Percentiles rank a stretch among this genome's conserved stretches.
phyloP scores from a whole-genome alignment of 345 rosid species.

The Pseudoturritis turrita region DNA sequence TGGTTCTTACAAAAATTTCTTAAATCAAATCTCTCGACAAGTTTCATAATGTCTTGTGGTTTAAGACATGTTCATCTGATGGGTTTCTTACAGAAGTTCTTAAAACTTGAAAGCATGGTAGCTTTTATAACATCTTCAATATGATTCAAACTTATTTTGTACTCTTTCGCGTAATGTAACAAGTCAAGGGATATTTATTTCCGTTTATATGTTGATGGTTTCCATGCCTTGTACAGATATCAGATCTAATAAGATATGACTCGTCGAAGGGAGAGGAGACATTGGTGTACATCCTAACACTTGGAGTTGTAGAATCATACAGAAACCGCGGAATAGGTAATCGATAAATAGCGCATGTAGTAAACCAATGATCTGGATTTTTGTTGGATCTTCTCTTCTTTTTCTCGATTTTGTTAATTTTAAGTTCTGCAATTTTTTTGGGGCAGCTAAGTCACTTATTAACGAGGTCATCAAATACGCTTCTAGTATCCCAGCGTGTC shows the following conservation, averaged over 20 bases:
- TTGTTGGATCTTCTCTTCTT: not conserved
- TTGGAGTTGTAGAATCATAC: slow-evolving; percentile 80
- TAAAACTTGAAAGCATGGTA: not conserved
- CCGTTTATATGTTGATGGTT: not conserved
- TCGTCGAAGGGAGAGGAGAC: slow-evolving; percentile 69
- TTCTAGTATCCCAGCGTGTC: slow-evolving; percentile 53
- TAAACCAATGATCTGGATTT: not conserved
- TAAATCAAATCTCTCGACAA: not conserved
- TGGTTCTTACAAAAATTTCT: not conserved
- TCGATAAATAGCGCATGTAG: not conserved
- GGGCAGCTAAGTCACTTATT: slow-evolving; percentile 72
- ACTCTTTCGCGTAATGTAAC: not conserved
- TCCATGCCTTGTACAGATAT: slow-evolving; percentile 48
- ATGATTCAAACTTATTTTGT: not conserved
- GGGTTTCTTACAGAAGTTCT: not conserved
- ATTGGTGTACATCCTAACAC: slow-evolving; percentile 77
- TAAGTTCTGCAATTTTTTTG: not conserved
- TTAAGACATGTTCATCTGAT: not conserved
- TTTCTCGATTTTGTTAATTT: slow-evolving; percentile 18
- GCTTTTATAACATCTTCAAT: not conserved
- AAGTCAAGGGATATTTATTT: not conserved
- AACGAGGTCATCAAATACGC: slow-evolving; percentile 77
- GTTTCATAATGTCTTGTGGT: not conserved
- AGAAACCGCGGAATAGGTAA: slow-evolving; percentile 87
- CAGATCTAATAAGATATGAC: slow-evolving; percentile 70